Percentiles rank a stretch among this genome's conserved stretches.
Evolutionary conservation across 257 asterid genomes (phyloP).

Genomic region (Solanum piurae): DNA sequence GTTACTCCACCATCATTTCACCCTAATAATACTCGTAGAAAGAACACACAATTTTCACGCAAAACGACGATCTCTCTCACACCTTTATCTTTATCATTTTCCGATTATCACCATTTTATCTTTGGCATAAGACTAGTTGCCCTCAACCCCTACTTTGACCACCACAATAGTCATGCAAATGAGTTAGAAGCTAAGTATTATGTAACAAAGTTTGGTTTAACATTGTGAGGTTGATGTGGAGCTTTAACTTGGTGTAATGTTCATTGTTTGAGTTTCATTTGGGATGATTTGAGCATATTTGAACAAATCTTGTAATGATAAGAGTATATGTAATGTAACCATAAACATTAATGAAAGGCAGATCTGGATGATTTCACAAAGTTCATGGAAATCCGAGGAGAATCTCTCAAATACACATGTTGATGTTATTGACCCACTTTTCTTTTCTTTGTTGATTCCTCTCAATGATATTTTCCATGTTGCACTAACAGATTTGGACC

Average conservation of each 20-base stretch:
- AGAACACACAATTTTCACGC: rapidly evolving
- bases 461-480: not conserved
- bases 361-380: not conserved
- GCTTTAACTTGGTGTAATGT: not conserved
- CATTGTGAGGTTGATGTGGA: not conserved
- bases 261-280: not conserved
- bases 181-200: not conserved
- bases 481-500: not conserved
- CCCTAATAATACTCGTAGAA: too few relatives aligned
- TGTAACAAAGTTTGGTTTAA: not conserved
- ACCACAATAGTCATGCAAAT: not conserved
- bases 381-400: not conserved
- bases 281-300: not conserved
- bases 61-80: too few relatives aligned
- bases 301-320: not conserved
- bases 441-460: not conserved
- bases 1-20: too few relatives aligned
- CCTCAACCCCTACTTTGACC: too few relatives aligned
- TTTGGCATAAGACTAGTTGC: too few relatives aligned
- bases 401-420: not conserved
- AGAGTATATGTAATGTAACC: not conserved
- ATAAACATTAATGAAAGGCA: not conserved
- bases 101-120: too few relatives aligned
- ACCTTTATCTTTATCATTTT: too few relatives aligned
- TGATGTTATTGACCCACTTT: not conserved